Evolutionary conservation across 2,329 filamentous ascomycete species (phyloP).

Genomic region (Ceratocystiopsis sp.): DNA sequence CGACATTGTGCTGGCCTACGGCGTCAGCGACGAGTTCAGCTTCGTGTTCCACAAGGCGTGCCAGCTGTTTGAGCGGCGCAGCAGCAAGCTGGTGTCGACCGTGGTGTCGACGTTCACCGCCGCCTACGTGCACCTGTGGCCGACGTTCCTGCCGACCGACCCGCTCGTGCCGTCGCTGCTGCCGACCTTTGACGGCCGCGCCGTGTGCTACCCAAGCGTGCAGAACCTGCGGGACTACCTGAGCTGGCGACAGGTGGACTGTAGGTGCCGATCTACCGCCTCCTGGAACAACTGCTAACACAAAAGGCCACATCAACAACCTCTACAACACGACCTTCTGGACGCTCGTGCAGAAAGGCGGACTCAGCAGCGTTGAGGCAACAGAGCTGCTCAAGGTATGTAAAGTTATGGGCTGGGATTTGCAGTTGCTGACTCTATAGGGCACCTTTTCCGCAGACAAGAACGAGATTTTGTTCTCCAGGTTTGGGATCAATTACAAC

Average conservation of each 20-base stretch:
- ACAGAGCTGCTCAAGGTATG: constrained; percentile 61
- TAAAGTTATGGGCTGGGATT: background rate
- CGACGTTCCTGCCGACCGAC: constrained; percentile 40
- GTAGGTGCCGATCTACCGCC: constrained; percentile 24
- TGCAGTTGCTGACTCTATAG: constrained; percentile 22
- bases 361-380: constrained; percentile 43
- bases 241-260: constrained; percentile 94
- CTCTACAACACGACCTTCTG: constrained; percentile 97
- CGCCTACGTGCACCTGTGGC: constrained; percentile 74
- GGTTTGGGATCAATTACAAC: constrained; percentile 92
- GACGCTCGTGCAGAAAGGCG: constrained; percentile 65
- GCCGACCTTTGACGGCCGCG: constrained; percentile 83
- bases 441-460: constrained; percentile 77
- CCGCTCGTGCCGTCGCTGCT: constrained; percentile 56
- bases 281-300: too few relatives aligned
- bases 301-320: constrained; percentile 83
- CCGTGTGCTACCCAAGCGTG: constrained; percentile 73
- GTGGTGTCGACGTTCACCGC: constrained; percentile 87
- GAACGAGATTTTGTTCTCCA: constrained; percentile 84
- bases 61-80: constrained; percentile 68
- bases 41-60: constrained; percentile 79
- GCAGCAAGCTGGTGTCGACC: constrained; percentile 79
- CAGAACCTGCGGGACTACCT: constrained; percentile 83
- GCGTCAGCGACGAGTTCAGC: constrained; percentile 88
- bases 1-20: constrained; percentile 78